phyloP scores from a whole-genome alignment of 148 eudicot genomes.

The Rheum nobile region DNA sequence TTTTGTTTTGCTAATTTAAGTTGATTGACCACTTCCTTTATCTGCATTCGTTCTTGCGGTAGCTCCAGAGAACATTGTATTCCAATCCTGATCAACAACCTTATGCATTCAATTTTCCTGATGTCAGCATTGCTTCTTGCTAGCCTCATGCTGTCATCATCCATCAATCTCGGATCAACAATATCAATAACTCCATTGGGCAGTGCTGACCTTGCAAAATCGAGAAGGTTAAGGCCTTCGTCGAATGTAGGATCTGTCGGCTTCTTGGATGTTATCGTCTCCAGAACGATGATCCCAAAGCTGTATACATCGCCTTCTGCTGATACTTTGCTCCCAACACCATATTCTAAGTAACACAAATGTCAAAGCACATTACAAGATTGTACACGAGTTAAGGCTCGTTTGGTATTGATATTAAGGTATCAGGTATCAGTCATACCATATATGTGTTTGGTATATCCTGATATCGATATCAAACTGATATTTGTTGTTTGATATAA shows the following conservation, averaged over 20 bases:
- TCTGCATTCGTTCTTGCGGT: neutral
- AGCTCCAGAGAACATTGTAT: neutral
- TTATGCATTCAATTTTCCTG: neutral
- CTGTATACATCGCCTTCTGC: slow-evolving; percentile 23
- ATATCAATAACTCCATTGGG: slow-evolving; percentile 11
- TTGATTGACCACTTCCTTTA: neutral
- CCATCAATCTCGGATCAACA: slow-evolving; percentile 6
- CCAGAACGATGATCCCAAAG: slow-evolving; percentile 24
- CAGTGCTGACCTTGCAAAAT: slow-evolving; percentile 10
- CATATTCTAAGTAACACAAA: slow-evolving; percentile 17
- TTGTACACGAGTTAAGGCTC: too few relatives aligned
- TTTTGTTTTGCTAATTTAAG: neutral
- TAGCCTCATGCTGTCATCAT: neutral
- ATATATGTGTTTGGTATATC: too few relatives aligned
- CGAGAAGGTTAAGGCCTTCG: slow-evolving; percentile 9
- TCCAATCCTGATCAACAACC: neutral
- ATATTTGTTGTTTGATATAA: too few relatives aligned
- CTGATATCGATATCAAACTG: too few relatives aligned
- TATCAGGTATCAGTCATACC: too few relatives aligned
- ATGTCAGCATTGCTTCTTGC: neutral
- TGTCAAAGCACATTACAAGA: neutral
- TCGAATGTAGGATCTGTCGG: slow-evolving; percentile 16
- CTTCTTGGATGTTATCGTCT: slow-evolving; percentile 21
- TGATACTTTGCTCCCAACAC: slow-evolving; percentile 19
- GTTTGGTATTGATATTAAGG: too few relatives aligned